Evolutionary conservation across 371 early-diverging fungal species (phyloP), one percentile per base, ranked within the genome.

Genomic region (Syncephalastrum monosporum): DNA sequence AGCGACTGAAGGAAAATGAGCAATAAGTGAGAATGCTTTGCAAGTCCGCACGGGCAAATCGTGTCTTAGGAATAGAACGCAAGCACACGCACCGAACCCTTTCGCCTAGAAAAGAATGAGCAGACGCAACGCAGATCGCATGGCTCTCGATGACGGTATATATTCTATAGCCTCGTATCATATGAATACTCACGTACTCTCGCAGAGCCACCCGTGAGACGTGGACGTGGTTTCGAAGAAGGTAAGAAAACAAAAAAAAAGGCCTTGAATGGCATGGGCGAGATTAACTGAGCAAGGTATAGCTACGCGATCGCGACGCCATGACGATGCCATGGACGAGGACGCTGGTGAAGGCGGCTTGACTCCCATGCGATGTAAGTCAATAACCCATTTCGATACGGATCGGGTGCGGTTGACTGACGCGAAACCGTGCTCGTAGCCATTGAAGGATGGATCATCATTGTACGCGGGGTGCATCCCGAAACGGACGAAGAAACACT

Each of bases 401-500:
- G 17, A 7, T 62, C 33, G 21, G 21, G 21, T 21, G 10, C 29
- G 25, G 5, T 54, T 60, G 17, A 21, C 23, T 13, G 7, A 23
- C 17, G 60, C 17, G 13, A 33, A 43, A 21, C 23, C 15, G 16
- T 46, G 27, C 27, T 38, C 46, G 15, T 62, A 86, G 86, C 98
- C 19, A 82, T 96, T 48, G 97, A 98, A 69, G 98, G 98, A 38
- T 98, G 95, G 96, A 92, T 96, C 53, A 70, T 98, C 7, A 66
- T 95, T 48, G 89, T 92, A 12, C 93, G 94, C 5, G 90, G 90
- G 23, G 81, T 98, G 27, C 94, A 98, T 72, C 94, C 95, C 68
- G 98, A 98, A 68, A 90, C 94, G 1, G 87, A 89, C 15, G 98
- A 96, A 61, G 98, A 98, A 29, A 90, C 91, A 33, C 75, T 98